These are phyloP conservation scores for Capronia epimyces DNA, from an alignment of 2,329 filamentous ascomycete genomes.

Conservation along the genomic window DNA sequence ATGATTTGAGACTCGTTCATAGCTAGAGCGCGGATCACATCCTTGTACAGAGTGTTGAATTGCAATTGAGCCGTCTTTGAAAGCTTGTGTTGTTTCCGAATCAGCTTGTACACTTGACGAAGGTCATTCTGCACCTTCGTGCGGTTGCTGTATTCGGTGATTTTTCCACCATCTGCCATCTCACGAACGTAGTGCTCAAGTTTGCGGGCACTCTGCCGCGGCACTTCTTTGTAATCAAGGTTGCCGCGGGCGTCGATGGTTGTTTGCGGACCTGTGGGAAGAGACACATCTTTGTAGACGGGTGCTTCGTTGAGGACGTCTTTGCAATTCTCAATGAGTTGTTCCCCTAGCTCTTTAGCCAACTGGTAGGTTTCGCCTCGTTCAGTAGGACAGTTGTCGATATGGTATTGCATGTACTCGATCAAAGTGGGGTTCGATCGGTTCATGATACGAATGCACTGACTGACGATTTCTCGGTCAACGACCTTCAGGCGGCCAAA, in stretches of 20 bases:
- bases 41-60: conserved; percentile 90
- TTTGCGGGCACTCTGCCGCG: conserved; percentile 84
- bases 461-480: conserved; percentile 95
- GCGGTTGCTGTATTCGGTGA: conserved; percentile 96
- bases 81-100: conserved; percentile 95
- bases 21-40: conserved; percentile 84
- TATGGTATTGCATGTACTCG: conserved; percentile 99
- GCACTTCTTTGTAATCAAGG: conserved; percentile 83
- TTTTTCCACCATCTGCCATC: conserved; percentile 97
- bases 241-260: conserved; percentile 89
- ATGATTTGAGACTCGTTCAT: conserved; percentile 99
- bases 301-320: conserved; percentile 79
- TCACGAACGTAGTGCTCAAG: conserved; percentile 97
- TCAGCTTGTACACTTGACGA: conserved; percentile 92
- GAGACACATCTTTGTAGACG: conserved; percentile 89
- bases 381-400: conserved; percentile 95
- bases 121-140: conserved; percentile 97
- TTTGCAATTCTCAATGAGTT: conserved; percentile 95
- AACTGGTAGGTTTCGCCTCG: conserved; percentile 95
- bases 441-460: conserved; percentile 99
- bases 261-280: conserved; percentile 88
- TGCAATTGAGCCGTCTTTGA: conserved; percentile 94
- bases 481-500: conserved; percentile 90
- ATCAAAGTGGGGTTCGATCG: conserved; percentile 91
- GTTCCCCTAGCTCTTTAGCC: conserved; percentile 87